Percentiles rank a stretch among this genome's conserved stretches.
Evolutionary conservation across 345 rosid species (phyloP).

Genomic region (Fremontodendron californicum): DNA sequence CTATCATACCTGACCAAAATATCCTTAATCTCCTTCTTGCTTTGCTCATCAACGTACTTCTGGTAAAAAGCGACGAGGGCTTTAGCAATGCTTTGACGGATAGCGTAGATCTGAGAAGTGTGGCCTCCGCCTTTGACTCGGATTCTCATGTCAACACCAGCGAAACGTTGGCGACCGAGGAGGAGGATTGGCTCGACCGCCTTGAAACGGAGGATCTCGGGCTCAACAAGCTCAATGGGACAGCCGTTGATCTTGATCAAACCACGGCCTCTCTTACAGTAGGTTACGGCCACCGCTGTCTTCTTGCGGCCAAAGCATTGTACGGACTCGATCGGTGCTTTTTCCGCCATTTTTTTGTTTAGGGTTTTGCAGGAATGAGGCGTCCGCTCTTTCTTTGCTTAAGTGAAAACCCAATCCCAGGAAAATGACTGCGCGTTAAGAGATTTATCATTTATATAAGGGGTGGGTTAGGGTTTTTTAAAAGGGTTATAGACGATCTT

Average conservation of each 20-base stretch:
- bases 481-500: no score
- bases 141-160: constrained; percentile 67
- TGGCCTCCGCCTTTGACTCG: constrained; percentile 80
- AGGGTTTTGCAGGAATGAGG: neutral
- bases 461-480: neutral
- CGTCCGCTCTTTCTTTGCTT: neutral
- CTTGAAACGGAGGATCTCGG: constrained; percentile 81
- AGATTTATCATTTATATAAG: neutral
- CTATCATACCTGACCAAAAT: constrained; percentile 73
- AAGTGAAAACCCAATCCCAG: constrained; percentile 13
- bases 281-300: constrained; percentile 75
- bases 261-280: constrained; percentile 79
- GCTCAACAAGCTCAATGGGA: constrained; percentile 72
- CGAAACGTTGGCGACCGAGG: constrained; percentile 72
- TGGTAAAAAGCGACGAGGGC: constrained; percentile 82
- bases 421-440: neutral
- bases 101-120: constrained; percentile 84
- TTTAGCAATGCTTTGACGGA: constrained; percentile 88
- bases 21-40: constrained; percentile 93
- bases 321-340: constrained; percentile 37
- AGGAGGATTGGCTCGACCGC: constrained; percentile 69
- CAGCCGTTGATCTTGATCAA: constrained; percentile 75
- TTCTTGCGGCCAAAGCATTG: constrained; percentile 85
- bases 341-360: neutral
- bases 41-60: constrained; percentile 84